A percentile compares a stretch with the other conserved stretches of the same genome.
phyloP scores from a whole-genome alignment of 163 green algal genomes.

The Scenedesmus sp. region DNA sequence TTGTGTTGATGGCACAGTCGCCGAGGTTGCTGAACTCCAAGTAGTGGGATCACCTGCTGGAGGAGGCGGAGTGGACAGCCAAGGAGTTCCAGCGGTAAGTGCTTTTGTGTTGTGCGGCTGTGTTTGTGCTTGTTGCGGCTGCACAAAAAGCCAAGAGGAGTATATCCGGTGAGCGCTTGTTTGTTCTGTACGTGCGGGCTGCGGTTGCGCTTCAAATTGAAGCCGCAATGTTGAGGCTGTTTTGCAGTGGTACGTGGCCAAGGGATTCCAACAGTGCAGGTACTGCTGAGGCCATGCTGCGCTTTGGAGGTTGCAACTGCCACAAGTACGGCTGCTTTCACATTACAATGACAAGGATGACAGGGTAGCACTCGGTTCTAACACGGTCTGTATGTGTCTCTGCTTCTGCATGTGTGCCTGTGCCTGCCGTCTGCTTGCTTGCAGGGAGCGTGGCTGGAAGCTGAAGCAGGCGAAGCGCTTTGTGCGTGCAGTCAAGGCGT shows the following conservation, averaged over 20 bases:
- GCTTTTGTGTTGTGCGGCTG: neutral
- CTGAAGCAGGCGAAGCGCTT: conserved; percentile 82
- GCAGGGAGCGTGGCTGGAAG: conserved; percentile 92
- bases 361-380: no score
- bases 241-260: no score
- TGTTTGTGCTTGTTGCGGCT: neutral
- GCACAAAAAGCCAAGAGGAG: conserved; percentile 83
- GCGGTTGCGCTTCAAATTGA: no score
- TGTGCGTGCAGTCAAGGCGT: conserved; percentile 65
- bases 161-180: conserved; percentile 67
- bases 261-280: no score
- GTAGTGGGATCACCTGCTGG: conserved; percentile 91
- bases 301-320: no score
- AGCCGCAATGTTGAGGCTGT: no score
- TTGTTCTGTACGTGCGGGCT: neutral
- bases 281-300: no score
- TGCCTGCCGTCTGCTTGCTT: neutral
- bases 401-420: neutral
- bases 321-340: no score
- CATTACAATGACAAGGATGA: no score
- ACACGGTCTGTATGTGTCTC: no score
- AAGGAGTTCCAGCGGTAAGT: conserved; percentile 83
- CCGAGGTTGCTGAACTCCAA: neutral
- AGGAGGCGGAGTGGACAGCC: conserved; percentile 95
- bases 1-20: neutral